These are phyloP conservation scores for Mallotus japonicus DNA, from an alignment of 441 rosid species.

Conservation along the genomic window DNA sequence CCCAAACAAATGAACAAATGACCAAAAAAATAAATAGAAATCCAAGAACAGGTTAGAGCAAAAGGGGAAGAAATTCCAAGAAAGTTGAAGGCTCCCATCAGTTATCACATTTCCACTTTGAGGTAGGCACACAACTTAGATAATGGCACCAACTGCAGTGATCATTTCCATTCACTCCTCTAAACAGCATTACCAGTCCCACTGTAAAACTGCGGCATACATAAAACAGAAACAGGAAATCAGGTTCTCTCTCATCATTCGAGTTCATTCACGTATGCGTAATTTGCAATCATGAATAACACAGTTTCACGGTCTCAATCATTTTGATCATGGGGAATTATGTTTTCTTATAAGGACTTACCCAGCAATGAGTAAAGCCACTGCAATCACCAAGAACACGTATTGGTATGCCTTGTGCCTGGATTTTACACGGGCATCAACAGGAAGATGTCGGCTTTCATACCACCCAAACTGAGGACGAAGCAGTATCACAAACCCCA, in stretches of 20 bases:
- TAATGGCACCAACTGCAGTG: constrained; percentile 86
- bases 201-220: constrained; percentile 41
- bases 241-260: not conserved
- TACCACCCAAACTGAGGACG: constrained; percentile 79
- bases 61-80: constrained; percentile 1
- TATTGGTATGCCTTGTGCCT: constrained; percentile 70
- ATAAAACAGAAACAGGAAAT: not conserved
- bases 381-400: constrained; percentile 45
- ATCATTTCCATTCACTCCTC: constrained; percentile 64
- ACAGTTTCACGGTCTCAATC: not conserved
- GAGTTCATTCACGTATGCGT: not conserved
- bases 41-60: constrained; percentile 5
- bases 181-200: constrained; percentile 69
- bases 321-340: not conserved
- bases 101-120: constrained; percentile 72
- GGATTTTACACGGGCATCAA: constrained; percentile 45
- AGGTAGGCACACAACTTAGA: constrained; percentile 67
- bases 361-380: constrained; percentile 52
- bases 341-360: constrained; percentile 31
- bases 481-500: constrained; percentile 68
- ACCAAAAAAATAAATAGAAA: constrained; percentile 16
- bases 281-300: too few species aligned
- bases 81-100: constrained; percentile 19
- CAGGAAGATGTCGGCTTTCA: constrained; percentile 40
- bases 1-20: constrained; percentile 22